A percentile compares a stretch with the other conserved stretches of the same genome.
phyloP scores from a whole-genome alignment of 2,329 filamentous ascomycete species.

The Pseudogymnoascus sp. region DNA sequence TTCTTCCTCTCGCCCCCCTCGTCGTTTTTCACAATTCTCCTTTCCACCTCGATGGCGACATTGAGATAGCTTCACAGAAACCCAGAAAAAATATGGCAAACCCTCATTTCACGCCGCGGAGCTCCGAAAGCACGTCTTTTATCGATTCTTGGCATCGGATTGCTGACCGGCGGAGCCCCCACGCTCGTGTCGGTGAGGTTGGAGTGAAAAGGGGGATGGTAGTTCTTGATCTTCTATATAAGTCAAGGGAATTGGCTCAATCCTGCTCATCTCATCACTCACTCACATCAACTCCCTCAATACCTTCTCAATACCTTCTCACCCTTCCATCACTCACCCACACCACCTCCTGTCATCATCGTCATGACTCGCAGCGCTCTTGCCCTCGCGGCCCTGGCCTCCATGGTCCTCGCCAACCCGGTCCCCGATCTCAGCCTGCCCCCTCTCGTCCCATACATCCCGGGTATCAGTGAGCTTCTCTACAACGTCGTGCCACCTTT shows the following conservation, averaged over 20 bases:
- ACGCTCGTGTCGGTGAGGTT: conserved; percentile 1
- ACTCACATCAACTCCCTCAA: conserved; percentile 2
- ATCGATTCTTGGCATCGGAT: not conserved
- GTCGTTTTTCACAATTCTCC: not conserved
- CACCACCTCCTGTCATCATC: not conserved
- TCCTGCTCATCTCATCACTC: conserved; percentile 3
- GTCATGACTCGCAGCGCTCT: not conserved
- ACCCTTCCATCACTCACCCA: not conserved
- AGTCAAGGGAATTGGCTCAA: conserved; percentile 1
- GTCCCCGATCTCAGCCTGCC: conserved; percentile 35
- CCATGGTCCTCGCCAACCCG: conserved; percentile 11
- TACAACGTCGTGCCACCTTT: conserved; percentile 42
- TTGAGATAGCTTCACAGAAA: not conserved
- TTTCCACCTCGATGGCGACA: not conserved
- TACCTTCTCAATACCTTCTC: conserved; percentile 7
- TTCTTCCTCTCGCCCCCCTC: not conserved
- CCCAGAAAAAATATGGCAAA: not conserved
- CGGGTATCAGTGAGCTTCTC: conserved; percentile 52
- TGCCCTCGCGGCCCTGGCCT: conserved; percentile 9
- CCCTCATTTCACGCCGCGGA: not conserved
- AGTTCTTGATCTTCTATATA: conserved; percentile 4
- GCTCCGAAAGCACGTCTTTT: conserved; percentile 2
- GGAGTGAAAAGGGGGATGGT: not conserved
- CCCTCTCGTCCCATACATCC: conserved; percentile 50
- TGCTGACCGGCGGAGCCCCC: not conserved